A percentile compares a stretch with the other conserved stretches of the same genome.
Evolutionary conservation across 768 basidiomycete species (phyloP).

Genomic region (Tricholomella constricta): DNA sequence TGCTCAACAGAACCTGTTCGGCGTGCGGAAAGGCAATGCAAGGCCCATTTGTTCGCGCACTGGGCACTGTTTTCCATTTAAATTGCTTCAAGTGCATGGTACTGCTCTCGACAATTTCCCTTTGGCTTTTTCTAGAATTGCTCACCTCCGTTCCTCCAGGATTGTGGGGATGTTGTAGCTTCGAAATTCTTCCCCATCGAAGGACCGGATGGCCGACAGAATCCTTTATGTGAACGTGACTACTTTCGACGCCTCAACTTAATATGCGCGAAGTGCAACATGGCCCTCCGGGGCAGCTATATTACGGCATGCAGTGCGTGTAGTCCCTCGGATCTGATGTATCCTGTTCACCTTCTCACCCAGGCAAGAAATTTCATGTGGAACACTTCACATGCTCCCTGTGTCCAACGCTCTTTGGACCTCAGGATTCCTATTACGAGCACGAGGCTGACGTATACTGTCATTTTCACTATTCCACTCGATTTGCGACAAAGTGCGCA

Average conservation of each 20-base stretch:
- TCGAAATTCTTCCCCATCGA: slow-evolving; percentile 99
- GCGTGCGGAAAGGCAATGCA: slow-evolving; percentile 84
- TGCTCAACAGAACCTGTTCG: slow-evolving; percentile 60
- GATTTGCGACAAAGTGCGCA: slow-evolving; percentile 97
- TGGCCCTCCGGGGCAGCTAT: slow-evolving; percentile 94
- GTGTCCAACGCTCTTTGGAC: slow-evolving; percentile 94
- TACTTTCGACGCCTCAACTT: slow-evolving; percentile 96
- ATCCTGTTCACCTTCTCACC: slow-evolving; percentile 12
- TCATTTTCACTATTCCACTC: slow-evolving; percentile 98
- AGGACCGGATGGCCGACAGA: slow-evolving; percentile 82
- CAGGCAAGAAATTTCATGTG: slow-evolving; percentile 98
- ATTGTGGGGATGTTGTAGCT: slow-evolving; percentile 95
- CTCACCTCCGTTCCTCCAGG: slow-evolving; percentile 48
- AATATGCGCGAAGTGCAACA: slow-evolving; percentile 94
- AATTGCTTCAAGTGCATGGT: slow-evolving; percentile 99
- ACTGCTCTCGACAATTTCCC: slow-evolving; percentile 30
- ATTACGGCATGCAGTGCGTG: slow-evolving; percentile 95
- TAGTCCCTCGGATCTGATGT: slow-evolving; percentile 13
- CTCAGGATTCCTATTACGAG: slow-evolving; percentile 99
- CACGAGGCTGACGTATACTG: slow-evolving; percentile 98
- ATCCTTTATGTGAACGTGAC: slow-evolving; percentile 97
- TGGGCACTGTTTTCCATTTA: slow-evolving; percentile 93
- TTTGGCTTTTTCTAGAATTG: slow-evolving; percentile 4
- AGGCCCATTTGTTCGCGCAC: slow-evolving; percentile 94
- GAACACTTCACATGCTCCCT: slow-evolving; percentile 99